phyloP scores from a whole-genome alignment of 345 rosid species.

The Brassica nigra region DNA sequence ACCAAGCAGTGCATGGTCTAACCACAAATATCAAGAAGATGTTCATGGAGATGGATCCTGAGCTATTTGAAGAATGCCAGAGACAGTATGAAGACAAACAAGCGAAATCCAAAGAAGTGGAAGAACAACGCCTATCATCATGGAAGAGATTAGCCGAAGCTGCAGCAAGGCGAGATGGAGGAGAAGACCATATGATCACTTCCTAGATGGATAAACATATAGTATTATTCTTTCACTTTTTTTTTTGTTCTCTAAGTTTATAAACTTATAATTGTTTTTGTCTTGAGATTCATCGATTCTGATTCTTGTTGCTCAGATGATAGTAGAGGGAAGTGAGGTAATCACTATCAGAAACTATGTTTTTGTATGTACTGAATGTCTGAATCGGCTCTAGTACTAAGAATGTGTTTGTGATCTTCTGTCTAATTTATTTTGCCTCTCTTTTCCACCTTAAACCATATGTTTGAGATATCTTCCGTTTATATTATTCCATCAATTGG shows the following conservation, averaged over 20 bases:
- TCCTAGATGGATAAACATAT: slow-evolving; percentile 23
- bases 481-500: not conserved
- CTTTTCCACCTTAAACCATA: not conserved
- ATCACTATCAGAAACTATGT: slow-evolving; percentile 17
- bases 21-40: slow-evolving; percentile 74
- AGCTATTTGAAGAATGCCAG: slow-evolving; percentile 72
- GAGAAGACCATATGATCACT: slow-evolving; percentile 38
- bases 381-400: slow-evolving; percentile 20
- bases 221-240: slow-evolving; percentile 32
- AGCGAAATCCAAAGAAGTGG: slow-evolving; percentile 46
- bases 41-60: slow-evolving; percentile 72
- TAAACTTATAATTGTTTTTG: slow-evolving; percentile 17
- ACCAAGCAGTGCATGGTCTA: slow-evolving; percentile 78
- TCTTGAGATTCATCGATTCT: slow-evolving; percentile 16
- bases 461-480: not conserved
- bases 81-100: slow-evolving; percentile 62
- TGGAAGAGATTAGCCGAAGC: slow-evolving; percentile 79
- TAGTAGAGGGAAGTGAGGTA: slow-evolving; percentile 32
- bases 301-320: slow-evolving; percentile 32
- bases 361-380: slow-evolving; percentile 9
- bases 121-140: slow-evolving; percentile 55
- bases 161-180: slow-evolving; percentile 45
- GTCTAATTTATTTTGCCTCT: not conserved
- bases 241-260: not conserved
- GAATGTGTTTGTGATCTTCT: slow-evolving; percentile 34